These are phyloP conservation scores for Syzygium malaccense DNA, from an alignment of 441 rosid species.

Conservation along the genomic window DNA sequence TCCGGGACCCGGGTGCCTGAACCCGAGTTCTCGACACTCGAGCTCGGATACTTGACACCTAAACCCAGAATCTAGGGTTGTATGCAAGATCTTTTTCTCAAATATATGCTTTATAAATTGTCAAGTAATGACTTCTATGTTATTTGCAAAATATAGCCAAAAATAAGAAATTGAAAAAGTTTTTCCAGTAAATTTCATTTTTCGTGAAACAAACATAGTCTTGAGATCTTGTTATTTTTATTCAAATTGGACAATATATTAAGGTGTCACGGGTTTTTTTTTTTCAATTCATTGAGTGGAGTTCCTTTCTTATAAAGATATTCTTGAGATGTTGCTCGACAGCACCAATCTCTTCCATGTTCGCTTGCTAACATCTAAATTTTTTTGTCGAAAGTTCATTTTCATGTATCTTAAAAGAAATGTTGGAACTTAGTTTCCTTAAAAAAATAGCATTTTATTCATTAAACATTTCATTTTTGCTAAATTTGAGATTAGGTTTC, in stretches of 20 bases:
- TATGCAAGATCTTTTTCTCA: fast-evolving
- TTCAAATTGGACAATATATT: background rate
- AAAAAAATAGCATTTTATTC: background rate
- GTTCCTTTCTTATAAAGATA: background rate
- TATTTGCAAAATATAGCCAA: background rate
- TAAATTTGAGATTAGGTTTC: background rate
- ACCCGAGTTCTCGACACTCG: fast-evolving
- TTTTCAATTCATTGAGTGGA: background rate
- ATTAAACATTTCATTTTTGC: background rate
- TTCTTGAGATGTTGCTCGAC: background rate
- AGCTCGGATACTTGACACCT: background rate
- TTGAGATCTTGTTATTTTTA: background rate
- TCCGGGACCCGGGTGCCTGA: background rate
- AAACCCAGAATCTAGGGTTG: background rate
- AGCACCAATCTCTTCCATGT: background rate
- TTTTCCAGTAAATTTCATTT: background rate
- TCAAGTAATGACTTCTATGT: no score
- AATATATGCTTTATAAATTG: background rate
- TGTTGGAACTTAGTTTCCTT: background rate
- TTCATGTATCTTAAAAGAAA: background rate
- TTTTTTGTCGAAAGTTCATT: background rate
- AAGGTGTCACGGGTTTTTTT: background rate
- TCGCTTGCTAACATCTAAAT: background rate
- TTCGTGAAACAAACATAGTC: background rate
- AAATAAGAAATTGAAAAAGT: background rate